Evolutionary conservation across 2,329 filamentous ascomycete species (phyloP), one percentile per base, ranked within the genome.

Genomic region (Fusarium sp.): DNA sequence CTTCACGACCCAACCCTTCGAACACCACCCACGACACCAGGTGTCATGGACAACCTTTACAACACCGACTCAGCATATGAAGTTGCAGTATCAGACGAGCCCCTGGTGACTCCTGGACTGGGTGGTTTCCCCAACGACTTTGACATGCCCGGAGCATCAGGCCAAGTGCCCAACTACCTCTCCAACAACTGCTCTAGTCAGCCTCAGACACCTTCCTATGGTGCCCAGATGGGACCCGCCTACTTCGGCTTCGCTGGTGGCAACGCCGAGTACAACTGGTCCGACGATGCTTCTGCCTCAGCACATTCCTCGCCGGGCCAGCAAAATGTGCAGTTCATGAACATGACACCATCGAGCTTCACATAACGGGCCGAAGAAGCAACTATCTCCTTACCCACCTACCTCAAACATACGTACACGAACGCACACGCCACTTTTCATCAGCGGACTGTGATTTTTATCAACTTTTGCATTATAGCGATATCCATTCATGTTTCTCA

Each of bases 1-100:
- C 50, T 77, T 34, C 82, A 75, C 20, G 82, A 85, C 65, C 77
- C 81, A 18, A 82, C 82, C 16, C 77, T 86, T 53, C 84, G 84
- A 70, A 87, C 85, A 6, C 85, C 85, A 13, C 85, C 85, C 3
- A 83, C 81, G 4, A 87, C 85, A 1, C 85, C 85, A 0, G 84
- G 84, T 14, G 72, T 86, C 34, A 75, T 83, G 65, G 77, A 80
- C 29, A 78, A 79, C 58, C 77, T 83, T 44, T 80, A 80, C 56
- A 77, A 78, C 54, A 73, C 80, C n/a, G 80, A 82, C 62, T 80
- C 81, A 9, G 73, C 78, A 10, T 80, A 78, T 55, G 79, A 81
- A 71, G 72, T 80, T 64, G 72, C 79, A 6, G 75, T 82, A 3
- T 73, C 80, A 0, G 85, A 87, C 40, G 85, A 86, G 65, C 79